Conservation (phyloP, 1,139 yeast species). For the Diutina siamensis region DNA sequence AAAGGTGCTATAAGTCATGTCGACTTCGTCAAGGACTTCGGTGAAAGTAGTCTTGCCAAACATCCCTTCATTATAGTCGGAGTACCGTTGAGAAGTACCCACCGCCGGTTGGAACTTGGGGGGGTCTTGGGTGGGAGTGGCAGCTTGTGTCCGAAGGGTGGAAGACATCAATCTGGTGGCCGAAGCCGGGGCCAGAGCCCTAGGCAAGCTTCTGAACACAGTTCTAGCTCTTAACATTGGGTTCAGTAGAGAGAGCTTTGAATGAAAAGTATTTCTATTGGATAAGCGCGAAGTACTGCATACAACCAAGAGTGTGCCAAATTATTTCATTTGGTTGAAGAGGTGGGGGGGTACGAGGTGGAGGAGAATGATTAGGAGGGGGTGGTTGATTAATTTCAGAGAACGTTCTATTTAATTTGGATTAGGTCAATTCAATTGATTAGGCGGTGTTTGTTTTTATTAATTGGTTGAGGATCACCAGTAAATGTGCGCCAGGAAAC, state of each 20-base stretch:
- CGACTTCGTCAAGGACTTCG: constrained; percentile 36
- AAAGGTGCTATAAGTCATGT: constrained; percentile 29
- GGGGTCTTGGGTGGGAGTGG: not conserved
- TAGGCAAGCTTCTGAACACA: constrained; percentile 5
- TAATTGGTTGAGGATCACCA: too few species aligned
- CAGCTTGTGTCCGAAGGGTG: not conserved
- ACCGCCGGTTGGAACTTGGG: constrained; percentile 4
- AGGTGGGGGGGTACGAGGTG: too few species aligned
- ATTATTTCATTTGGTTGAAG: too few species aligned
- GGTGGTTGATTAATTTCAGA: too few species aligned
- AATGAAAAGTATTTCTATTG: constrained; percentile 6
- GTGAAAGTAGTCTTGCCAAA: constrained; percentile 33
- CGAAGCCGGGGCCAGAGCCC: constrained; percentile 3
- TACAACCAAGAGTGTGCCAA: too few species aligned
- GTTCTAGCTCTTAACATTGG: constrained; percentile 5
- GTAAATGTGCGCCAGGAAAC: too few species aligned
- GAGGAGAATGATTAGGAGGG: too few species aligned
- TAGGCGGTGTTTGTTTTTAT: too few species aligned
- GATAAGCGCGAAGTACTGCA: not conserved
- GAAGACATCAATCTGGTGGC: not conserved
- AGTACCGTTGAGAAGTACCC: not conserved
- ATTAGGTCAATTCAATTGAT: too few species aligned
- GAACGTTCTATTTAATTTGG: too few species aligned
- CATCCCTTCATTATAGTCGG: constrained; percentile 8
- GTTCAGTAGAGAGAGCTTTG: not conserved